Conservation (phyloP, 371 early-diverging fungal species). For the Mortierella sp. region DNA sequence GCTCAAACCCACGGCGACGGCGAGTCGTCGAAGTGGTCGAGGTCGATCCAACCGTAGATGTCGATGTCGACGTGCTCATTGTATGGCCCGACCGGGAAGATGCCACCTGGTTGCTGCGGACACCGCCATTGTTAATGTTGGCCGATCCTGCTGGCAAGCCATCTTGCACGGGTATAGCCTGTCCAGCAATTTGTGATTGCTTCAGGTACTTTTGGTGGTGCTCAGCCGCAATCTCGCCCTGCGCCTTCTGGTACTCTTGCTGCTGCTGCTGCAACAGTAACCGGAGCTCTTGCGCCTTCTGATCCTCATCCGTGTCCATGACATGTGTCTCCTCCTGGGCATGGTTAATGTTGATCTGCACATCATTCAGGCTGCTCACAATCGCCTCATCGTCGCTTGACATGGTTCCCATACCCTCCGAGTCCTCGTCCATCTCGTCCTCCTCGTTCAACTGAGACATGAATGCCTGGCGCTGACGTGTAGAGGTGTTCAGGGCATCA, state of each 20-base stretch:
- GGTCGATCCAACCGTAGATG: slow-evolving; percentile 31
- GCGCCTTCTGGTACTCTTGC: slow-evolving; percentile 55
- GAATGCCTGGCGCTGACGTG: slow-evolving; percentile 49
- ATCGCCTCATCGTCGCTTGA: slow-evolving; percentile 44
- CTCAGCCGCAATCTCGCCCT: slow-evolving; percentile 43
- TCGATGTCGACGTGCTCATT: slow-evolving; percentile 38
- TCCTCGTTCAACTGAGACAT: slow-evolving; percentile 55
- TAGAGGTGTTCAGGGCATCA: slow-evolving; percentile 42
- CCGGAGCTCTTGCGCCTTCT: slow-evolving; percentile 35
- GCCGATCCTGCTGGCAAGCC: slow-evolving; percentile 2
- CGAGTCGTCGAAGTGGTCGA: slow-evolving; percentile 52
- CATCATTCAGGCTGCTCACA: slow-evolving; percentile 15
- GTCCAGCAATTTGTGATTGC: slow-evolving; percentile 33
- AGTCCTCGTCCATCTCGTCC: slow-evolving; percentile 42
- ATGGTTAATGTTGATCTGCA: slow-evolving; percentile 33
- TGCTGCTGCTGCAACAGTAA: slow-evolving; percentile 47
- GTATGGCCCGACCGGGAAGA: slow-evolving; percentile 27
- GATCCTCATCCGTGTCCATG: slow-evolving; percentile 19
- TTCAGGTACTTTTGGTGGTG: slow-evolving; percentile 46
- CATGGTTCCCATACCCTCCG: slow-evolving; percentile 22
- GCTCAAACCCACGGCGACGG: slow-evolving; percentile 62
- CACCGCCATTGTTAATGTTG: slow-evolving; percentile 3
- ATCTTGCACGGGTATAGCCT: slow-evolving; percentile 40
- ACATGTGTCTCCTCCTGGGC: slow-evolving; percentile 20
- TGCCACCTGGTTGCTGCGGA: slow-evolving; percentile 31